A percentile compares a stretch with the other conserved stretches of the same genome.
These are phyloP conservation scores for Glycine tomentella DNA, from an alignment of 306 rosid species.

Conservation along the genomic window DNA sequence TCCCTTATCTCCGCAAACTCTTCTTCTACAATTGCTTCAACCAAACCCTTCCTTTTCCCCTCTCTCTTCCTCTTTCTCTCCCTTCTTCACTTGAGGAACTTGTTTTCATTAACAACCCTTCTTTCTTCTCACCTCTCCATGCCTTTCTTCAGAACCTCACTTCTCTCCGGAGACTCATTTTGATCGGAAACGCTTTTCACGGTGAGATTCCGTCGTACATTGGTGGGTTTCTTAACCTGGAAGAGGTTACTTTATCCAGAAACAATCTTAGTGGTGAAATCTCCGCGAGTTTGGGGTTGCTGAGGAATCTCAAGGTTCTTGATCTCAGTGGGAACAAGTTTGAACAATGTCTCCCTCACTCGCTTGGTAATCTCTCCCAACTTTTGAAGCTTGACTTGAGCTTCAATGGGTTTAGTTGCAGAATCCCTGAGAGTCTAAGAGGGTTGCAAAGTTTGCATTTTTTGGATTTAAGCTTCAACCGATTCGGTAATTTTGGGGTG, in stretches of 20 bases:
- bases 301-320: slow-evolving; percentile 64
- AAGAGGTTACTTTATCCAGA: slow-evolving; percentile 73
- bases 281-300: slow-evolving; percentile 45
- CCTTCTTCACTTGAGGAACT: slow-evolving; percentile 63
- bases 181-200: slow-evolving; percentile 67
- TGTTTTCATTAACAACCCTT: slow-evolving; percentile 73
- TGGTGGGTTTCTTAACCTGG: slow-evolving; percentile 48
- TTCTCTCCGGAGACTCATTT: slow-evolving; percentile 56
- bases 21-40: slow-evolving; percentile 86
- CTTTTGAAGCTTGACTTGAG: slow-evolving; percentile 81
- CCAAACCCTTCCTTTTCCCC: slow-evolving; percentile 1
- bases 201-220: slow-evolving; percentile 53
- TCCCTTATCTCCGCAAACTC: slow-evolving; percentile 71
- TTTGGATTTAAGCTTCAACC: slow-evolving; percentile 77
- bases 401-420: slow-evolving; percentile 57
- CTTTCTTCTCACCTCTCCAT: slow-evolving; percentile 51
- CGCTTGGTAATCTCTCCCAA: slow-evolving; percentile 56
- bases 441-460: slow-evolving; percentile 57
- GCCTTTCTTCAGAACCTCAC: slow-evolving; percentile 57
- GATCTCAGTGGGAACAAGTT: slow-evolving; percentile 67
- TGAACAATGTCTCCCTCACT: slow-evolving; percentile 50
- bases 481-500: slow-evolving; percentile 66
- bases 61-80: background rate
- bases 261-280: slow-evolving; percentile 62
- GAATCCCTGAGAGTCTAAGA: slow-evolving; percentile 64